Evolutionary conservation across 108 stramenopile genomes (phyloP).

Genomic region (Discostella stelligeroides): DNA sequence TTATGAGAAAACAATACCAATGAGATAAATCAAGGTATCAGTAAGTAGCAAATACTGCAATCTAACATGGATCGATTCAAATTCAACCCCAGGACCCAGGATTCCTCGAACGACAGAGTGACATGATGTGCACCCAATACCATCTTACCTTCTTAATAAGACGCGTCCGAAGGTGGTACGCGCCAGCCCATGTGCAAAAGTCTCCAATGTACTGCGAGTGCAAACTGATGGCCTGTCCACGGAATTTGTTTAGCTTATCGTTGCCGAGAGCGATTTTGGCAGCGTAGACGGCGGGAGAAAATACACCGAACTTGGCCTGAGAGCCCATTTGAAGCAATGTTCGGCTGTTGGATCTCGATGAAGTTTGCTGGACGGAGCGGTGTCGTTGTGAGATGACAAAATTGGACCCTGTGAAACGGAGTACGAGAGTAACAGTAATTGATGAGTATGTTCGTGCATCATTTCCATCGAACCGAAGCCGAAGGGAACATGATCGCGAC

Average conservation of each 20-base stretch:
- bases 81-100: too few relatives aligned
- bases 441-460: too few relatives aligned
- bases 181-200: conserved; percentile 91
- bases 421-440: too few relatives aligned
- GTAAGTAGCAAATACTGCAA: too few relatives aligned
- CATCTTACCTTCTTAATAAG: conserved; percentile 45
- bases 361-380: conserved; percentile 35
- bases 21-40: too few relatives aligned
- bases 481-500: too few relatives aligned
- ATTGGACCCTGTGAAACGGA: conserved; percentile 56
- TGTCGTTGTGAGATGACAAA: conserved; percentile 79
- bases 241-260: conserved; percentile 81
- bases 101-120: too few relatives aligned
- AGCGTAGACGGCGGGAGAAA: conserved; percentile 95
- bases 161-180: conserved; percentile 89
- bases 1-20: neutral
- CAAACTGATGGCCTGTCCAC: conserved; percentile 91
- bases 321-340: conserved; percentile 71
- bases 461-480: too few relatives aligned
- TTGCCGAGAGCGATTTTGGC: conserved; percentile 90
- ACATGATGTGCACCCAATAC: too few relatives aligned
- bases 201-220: conserved; percentile 94
- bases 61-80: too few relatives aligned
- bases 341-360: conserved; percentile 38
- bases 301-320: conserved; percentile 94